phyloP scores from a whole-genome alignment of 129 eudicot genomes.

The Ambrosia trifida region DNA sequence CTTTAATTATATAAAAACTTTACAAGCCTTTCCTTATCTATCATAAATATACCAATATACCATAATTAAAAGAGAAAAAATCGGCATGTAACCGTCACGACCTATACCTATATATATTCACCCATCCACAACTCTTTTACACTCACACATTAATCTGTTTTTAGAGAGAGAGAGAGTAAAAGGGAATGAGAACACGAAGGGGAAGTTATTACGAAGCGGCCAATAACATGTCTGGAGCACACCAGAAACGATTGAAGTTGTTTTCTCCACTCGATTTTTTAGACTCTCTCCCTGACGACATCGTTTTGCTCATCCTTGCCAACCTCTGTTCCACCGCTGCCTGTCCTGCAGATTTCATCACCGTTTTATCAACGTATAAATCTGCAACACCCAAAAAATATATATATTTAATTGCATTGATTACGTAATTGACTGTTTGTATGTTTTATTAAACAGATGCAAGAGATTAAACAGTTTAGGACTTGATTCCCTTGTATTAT shows the following conservation, averaged over 20 bases:
- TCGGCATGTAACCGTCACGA: constrained; percentile 14
- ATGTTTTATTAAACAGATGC: constrained; percentile 48
- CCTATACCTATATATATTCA: constrained; percentile 11
- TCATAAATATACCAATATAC: background rate
- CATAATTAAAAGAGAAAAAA: background rate
- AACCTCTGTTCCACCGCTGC: constrained; percentile 60
- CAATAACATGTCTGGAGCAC: background rate
- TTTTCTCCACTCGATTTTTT: constrained; percentile 41
- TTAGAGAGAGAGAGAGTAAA: constrained; percentile 16
- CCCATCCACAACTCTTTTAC: background rate
- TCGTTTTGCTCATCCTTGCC: constrained; percentile 57
- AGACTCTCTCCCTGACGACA: constrained; percentile 69
- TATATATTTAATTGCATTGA: background rate
- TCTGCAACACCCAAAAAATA: background rate
- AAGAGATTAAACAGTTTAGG: constrained; percentile 69
- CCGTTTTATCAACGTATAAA: constrained; percentile 66
- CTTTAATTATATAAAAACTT: background rate
- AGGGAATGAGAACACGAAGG: constrained; percentile 68
- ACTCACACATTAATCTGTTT: background rate
- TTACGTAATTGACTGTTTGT: background rate
- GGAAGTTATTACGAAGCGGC: constrained; percentile 41
- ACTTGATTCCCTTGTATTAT: constrained; percentile 49
- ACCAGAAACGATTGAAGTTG: background rate
- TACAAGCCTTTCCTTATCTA: no score
- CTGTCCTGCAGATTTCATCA: constrained; percentile 60